Conservation (phyloP, 1,284 basidiomycete species). For the Sanghuangporus sanghuang region DNA sequence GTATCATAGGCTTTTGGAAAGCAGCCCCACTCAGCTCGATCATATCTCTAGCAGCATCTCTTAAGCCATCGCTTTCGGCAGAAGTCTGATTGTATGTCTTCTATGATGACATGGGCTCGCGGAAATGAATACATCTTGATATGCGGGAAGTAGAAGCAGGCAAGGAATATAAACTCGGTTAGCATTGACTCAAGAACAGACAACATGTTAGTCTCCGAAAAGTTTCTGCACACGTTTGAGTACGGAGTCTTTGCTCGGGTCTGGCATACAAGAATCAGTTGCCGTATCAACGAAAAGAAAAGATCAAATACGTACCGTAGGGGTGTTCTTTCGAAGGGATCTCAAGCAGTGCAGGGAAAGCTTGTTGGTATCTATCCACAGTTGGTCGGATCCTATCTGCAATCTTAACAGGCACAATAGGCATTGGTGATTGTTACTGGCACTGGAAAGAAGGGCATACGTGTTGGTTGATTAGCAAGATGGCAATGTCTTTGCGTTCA, state of each 20-base stretch:
- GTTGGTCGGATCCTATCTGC: constrained; percentile 95
- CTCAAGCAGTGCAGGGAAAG: constrained; percentile 96
- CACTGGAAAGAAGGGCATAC: constrained; percentile 39
- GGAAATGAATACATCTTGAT: background rate
- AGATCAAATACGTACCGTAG: constrained; percentile 56
- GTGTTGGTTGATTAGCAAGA: constrained; percentile 95
- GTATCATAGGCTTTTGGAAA: background rate
- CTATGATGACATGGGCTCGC: background rate
- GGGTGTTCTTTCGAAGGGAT: constrained; percentile 96
- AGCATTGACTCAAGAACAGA: background rate
- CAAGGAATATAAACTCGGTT: background rate
- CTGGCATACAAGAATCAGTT: constrained; percentile 38
- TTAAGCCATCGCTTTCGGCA: background rate
- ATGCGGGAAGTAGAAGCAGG: background rate
- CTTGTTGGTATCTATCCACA: constrained; percentile 92
- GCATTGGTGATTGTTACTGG: background rate
- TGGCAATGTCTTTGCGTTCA: constrained; percentile 89
- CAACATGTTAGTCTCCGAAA: constrained; percentile 72
- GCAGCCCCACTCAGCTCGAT: background rate
- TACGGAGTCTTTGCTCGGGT: constrained; percentile 95
- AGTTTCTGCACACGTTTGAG: constrained; percentile 97
- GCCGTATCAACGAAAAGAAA: background rate
- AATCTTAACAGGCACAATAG: constrained; percentile 46
- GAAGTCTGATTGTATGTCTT: background rate
- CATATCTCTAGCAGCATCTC: background rate